phyloP scores from a whole-genome alignment of 2,329 filamentous ascomycete species.

The Colletotrichum nymphaeae region DNA sequence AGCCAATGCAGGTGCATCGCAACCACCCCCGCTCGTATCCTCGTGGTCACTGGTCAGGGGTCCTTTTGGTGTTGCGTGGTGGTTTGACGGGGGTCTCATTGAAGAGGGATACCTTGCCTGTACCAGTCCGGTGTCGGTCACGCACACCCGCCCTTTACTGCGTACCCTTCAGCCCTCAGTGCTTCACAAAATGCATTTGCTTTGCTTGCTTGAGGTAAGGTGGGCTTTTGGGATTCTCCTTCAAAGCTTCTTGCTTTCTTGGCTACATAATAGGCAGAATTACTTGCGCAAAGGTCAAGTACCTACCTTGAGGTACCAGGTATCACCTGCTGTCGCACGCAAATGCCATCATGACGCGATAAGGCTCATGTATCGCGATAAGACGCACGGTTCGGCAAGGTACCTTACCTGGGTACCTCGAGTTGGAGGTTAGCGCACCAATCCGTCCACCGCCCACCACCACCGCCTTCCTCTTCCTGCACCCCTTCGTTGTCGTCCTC shows the following conservation, averaged over 20 bases:
- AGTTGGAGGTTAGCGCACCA: background rate
- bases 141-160: background rate
- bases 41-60: conserved; percentile 34
- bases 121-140: conserved; percentile 35
- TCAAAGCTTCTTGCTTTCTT: no score
- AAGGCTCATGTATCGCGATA: conserved; percentile 36
- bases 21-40: conserved; percentile 29
- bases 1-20: conserved; percentile 38
- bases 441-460: conserved; percentile 5
- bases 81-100: conserved; percentile 18
- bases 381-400: conserved; percentile 9
- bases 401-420: background rate
- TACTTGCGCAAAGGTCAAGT: background rate
- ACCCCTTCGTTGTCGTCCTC: background rate
- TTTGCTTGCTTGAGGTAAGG: no score
- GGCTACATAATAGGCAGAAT: no score
- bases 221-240: no score
- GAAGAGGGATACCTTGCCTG: conserved; percentile 30
- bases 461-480: background rate
- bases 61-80: conserved; percentile 17
- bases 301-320: no score
- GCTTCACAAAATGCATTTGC: no score
- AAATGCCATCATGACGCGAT: conserved; percentile 37
- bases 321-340: no score
- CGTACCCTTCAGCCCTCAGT: no score